Percentiles rank a stretch among this genome's conserved stretches.
Conservation (phyloP, 208 protist genomes). For the Leishmania lainsoni region DNA sequence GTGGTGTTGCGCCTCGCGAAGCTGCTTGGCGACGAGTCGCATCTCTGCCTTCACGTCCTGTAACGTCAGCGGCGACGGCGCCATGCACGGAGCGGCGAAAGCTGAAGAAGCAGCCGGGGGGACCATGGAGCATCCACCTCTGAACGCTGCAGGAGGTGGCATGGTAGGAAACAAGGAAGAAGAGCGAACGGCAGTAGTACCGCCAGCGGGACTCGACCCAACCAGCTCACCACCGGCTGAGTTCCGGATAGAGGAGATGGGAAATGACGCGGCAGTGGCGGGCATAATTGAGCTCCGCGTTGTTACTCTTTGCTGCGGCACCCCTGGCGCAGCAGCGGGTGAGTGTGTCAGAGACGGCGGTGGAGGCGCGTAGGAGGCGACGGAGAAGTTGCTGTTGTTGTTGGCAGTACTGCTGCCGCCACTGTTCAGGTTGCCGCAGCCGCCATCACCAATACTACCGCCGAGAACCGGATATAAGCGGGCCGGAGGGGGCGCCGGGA, state of each 20-base stretch:
- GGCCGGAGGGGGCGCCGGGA: not conserved
- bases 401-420: not conserved
- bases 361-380: conserved; percentile 5
- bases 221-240: not conserved
- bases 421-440: not conserved
- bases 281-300: not conserved
- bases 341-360: not conserved
- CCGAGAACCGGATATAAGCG: conserved; percentile 9
- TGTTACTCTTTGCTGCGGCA: not conserved
- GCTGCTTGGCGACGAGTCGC: conserved; percentile 38
- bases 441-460: not conserved
- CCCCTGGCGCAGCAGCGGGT: not conserved
- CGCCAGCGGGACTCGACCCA: not conserved
- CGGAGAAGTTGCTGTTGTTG: not conserved
- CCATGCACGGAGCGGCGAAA: not conserved
- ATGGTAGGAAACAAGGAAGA: not conserved
- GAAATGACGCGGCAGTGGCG: not conserved
- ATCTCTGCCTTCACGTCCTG: conserved; percentile 57
- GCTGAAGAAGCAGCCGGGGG: not conserved
- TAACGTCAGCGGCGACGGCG: conserved; percentile 17
- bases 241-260: not conserved
- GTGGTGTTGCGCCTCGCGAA: conserved; percentile 53
- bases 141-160: not conserved
- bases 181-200: not conserved
- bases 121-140: not conserved